Evolutionary conservation across 345 rosid genomes (phyloP).

Genomic region (Brassica napus): DNA sequence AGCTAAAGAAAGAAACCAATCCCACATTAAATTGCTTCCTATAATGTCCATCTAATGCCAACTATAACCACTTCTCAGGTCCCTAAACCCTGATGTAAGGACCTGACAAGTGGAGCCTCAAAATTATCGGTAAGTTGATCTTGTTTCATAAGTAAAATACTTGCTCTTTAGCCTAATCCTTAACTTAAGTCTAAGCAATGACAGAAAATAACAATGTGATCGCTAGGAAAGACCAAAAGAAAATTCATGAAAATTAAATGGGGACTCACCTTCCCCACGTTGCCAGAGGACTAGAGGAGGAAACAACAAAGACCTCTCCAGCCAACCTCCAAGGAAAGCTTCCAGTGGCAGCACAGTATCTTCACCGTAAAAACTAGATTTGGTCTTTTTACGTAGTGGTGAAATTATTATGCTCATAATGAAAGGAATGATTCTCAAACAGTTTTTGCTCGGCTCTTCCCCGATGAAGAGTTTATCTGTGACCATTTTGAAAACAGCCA

Average conservation of each 20-base stretch:
- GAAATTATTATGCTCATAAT: conserved; percentile 54
- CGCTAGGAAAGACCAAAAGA: conserved; percentile 7
- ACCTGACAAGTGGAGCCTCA: conserved; percentile 2
- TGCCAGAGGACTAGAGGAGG: conserved; percentile 74
- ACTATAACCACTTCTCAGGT: conserved; percentile 20
- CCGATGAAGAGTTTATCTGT: conserved; percentile 72
- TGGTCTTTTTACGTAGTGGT: conserved; percentile 46
- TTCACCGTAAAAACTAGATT: conserved; percentile 36
- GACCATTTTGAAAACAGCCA: conserved; percentile 55
- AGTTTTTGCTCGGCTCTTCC: conserved; percentile 60
- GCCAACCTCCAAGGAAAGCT: conserved; percentile 62
- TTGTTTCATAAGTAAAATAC: conserved; percentile 4
- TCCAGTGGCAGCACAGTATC: conserved; percentile 46
- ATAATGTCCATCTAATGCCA: conserved; percentile 22
- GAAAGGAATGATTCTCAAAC: conserved; percentile 74
- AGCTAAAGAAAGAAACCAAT: not conserved
- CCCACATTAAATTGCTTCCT: conserved; percentile 14
- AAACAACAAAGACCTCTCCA: conserved; percentile 59
- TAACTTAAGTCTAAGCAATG: conserved; percentile 17
- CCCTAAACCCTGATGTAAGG: not conserved
- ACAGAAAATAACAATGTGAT: conserved; percentile 6
- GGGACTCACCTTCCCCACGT: conserved; percentile 57
- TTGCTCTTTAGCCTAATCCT: conserved; percentile 23
- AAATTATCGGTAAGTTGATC: conserved; percentile 2
- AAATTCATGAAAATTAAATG: not conserved